Base-by-base conservation (phyloP, 139 green algal species). In the Tetraselmis striata region DNA sequence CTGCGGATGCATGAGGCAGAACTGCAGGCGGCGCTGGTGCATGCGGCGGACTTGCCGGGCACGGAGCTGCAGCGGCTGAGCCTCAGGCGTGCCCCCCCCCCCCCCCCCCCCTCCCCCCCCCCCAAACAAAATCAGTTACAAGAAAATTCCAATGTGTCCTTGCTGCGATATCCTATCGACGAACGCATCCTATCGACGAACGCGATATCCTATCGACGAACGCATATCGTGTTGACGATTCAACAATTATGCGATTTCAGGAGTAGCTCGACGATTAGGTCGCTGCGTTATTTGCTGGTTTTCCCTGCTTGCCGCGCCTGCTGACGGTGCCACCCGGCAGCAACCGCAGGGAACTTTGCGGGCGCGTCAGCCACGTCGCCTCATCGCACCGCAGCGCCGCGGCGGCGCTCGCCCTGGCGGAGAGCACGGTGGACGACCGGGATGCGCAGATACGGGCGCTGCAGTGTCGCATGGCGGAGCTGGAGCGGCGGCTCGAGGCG, bases 61-160 rank as follows among this genome's bases (percentile, higher is more conserved):
- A 45, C 83, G 79, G 81, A 82, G 76, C 82, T 81, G 83, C 85
- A 85, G 32, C 78, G 76, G 31, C 23, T 76, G 30, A 67, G 45
- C 18, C 45, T 67, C 45, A 67, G 45, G 45, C 18, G 45, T 18
- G 45, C 45, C 18, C 45, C 45, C 18, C 45, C 5, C 5, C 5
- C 45, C 45, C 45, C 18, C 5, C 5, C 5, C 45, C 45, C 45
- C 18, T 67, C 5, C 18, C 45, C 5, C 11, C 18, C 45, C 45
- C 45, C 18, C 45, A 67, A n/a, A n/a, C n/a, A n/a, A n/a, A n/a
- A n/a, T n/a, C n/a, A n/a, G n/a, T n/a, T n/a, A n/a, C n/a, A n/a
- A n/a, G n/a, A n/a, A n/a, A n/a, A n/a, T n/a, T n/a, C n/a, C n/a
- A n/a, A n/a, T n/a, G n/a, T n/a, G n/a, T n/a, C n/a, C n/a, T n/a